Conservation (phyloP, 208 protist genomes). For the Leishmania mexicana region DNA sequence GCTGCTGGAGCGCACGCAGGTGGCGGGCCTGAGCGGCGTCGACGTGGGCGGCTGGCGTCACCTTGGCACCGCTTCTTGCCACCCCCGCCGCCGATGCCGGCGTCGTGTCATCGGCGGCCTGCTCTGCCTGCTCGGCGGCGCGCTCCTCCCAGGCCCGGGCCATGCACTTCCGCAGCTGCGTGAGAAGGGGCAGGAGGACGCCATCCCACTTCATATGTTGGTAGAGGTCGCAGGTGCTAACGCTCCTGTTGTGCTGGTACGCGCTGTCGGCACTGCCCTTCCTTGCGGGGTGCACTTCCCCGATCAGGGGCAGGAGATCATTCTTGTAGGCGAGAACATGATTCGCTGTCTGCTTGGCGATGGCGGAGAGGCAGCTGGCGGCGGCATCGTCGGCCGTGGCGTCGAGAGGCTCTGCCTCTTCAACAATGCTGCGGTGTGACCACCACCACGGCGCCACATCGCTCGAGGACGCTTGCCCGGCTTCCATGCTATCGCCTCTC, state of each 20-base stretch:
- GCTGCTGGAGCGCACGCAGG: slow-evolving; percentile 33
- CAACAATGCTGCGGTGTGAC: slow-evolving; percentile 50
- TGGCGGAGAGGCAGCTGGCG: slow-evolving; percentile 12
- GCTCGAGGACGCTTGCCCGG: background rate
- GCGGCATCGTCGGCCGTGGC: slow-evolving; percentile 44
- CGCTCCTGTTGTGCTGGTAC: background rate
- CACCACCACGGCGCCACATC: slow-evolving; percentile 44
- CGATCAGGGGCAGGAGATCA: background rate
- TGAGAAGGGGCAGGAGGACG: slow-evolving; percentile 22
- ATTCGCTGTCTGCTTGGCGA: slow-evolving; percentile 25
- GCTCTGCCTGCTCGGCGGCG: slow-evolving; percentile 33
- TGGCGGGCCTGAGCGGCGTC: slow-evolving; percentile 27
- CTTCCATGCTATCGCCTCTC: background rate
- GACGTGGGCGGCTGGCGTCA: background rate
- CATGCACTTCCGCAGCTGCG: slow-evolving; percentile 38
- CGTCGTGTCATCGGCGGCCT: slow-evolving; percentile 9
- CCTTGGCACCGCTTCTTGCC: background rate
- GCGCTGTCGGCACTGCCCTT: background rate
- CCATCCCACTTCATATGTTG: slow-evolving; percentile 11
- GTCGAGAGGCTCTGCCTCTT: slow-evolving; percentile 44
- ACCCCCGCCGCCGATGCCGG: background rate
- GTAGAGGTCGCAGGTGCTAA: slow-evolving; percentile 4
- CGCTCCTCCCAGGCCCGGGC: slow-evolving; percentile 43
- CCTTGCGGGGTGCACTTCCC: background rate
- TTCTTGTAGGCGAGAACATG: background rate